These are phyloP conservation scores for Naganishia onofrii DNA, from an alignment of 768 basidiomycete genomes.

Conservation along the genomic window DNA sequence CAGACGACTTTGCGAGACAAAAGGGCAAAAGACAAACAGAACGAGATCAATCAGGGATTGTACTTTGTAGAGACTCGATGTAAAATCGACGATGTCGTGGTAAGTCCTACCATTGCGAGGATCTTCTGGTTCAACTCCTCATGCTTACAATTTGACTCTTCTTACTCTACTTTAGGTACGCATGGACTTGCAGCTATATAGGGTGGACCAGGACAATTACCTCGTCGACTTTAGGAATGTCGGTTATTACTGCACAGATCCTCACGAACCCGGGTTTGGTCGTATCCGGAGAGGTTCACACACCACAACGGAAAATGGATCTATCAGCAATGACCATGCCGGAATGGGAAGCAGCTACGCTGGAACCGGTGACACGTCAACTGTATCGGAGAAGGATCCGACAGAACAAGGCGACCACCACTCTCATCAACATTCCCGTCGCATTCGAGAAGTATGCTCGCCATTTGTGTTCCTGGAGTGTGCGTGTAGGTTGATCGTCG, in stretches of 20 bases:
- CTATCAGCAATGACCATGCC: constrained; percentile 6
- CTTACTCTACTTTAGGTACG: constrained; percentile 62
- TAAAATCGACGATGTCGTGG: constrained; percentile 85
- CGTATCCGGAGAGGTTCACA: constrained; percentile 64
- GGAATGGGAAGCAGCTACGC: constrained; percentile 6
- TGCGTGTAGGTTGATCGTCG: constrained; percentile 86
- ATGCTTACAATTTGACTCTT: constrained; percentile 27
- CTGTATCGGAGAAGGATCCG: constrained; percentile 17
- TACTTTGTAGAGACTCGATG: constrained; percentile 94
- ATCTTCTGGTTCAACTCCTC: background rate
- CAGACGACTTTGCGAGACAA: constrained; percentile 58
- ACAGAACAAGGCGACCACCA: constrained; percentile 12
- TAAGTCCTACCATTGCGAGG: constrained; percentile 54
- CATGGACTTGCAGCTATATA: constrained; percentile 96
- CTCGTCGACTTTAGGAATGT: constrained; percentile 98
- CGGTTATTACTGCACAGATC: constrained; percentile 66
- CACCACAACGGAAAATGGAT: constrained; percentile 13
- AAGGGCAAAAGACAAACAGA: constrained; percentile 49
- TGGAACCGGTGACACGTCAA: constrained; percentile 17
- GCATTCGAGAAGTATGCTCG: constrained; percentile 53
- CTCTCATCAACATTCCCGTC: constrained; percentile 21
- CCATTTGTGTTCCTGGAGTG: constrained; percentile 98
- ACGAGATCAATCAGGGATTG: constrained; percentile 58
- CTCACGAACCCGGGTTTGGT: constrained; percentile 57
- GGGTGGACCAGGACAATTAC: constrained; percentile 93